Evolutionary conservation across 2,329 filamentous ascomycete genomes (phyloP), one percentile per base, ranked within the genome.

Genomic region (Aspergillus udagawae): DNA sequence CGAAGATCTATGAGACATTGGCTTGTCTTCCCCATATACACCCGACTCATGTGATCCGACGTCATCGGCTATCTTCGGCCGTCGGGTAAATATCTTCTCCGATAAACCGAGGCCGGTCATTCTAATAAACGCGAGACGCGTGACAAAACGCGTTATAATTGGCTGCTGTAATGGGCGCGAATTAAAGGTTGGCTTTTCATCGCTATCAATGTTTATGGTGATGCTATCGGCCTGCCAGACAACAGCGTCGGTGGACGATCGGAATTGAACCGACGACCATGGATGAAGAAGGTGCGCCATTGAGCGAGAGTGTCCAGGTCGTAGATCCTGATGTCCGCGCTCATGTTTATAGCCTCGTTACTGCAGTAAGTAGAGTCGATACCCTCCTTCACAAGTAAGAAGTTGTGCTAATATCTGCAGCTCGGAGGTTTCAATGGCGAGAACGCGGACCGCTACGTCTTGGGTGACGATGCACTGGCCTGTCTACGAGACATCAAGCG

Each of bases 291-390:
- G 65, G 68, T 41, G 70, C 70, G 53, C 69, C 74, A 52, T 62
- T 72, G 53, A 69, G 66, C 70, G 77, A 79, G 60, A 80, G 78
- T 70, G 75, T 78, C 55, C 71, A 78, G 64, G 81, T 88, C 58
- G 89, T 97, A 56, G 92, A 97, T 72, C 91, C 92, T 45, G 91
- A 96, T 79, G 91, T 97, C 68, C 88, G 92, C 70, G 92, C 92
- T 28, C 91, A 97, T 76, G 87, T 99, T 70, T 93, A 90, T 77
- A 96, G 91, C 78, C 86, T 99, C 32, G 90, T 96, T 62, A 93
- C 92, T 70, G 94, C 94, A 60, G 92, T 95, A 82, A 71, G 89
- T 83, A 27, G 42, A 49, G 50, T 20, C 21, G 44, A 25, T 10
- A 49, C 44, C 17, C 29, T 35, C 42, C 45, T 41, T 45, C n/a